Percentiles rank a stretch among this genome's conserved stretches.
phyloP scores from a whole-genome alignment of 805 yeast genomes.

The Candida silvatica region DNA sequence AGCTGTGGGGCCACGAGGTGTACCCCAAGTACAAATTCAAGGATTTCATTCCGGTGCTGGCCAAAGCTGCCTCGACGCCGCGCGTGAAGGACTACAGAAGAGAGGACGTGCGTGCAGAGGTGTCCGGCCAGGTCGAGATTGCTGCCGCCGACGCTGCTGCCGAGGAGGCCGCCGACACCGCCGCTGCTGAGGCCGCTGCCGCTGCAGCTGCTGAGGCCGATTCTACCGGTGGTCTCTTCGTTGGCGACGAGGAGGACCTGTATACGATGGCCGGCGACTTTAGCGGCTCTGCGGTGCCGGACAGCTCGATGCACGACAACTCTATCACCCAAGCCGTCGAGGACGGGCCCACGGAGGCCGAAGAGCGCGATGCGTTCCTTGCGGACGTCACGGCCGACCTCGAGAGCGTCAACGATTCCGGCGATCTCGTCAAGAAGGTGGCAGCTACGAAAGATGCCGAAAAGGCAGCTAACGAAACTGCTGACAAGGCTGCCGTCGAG shows the following conservation, averaged over 20 bases:
- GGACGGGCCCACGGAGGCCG: neutral
- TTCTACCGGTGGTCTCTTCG: constrained; percentile 2
- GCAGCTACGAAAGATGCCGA: neutral
- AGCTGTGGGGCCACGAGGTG: constrained; percentile 67
- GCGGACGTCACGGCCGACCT: neutral
- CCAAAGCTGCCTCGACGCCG: constrained; percentile 36
- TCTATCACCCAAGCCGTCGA: too few relatives aligned
- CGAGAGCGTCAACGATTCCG: too few relatives aligned
- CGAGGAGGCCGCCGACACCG: neutral
- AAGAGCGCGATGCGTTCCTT: neutral
- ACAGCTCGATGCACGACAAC: neutral
- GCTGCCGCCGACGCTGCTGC: neutral
- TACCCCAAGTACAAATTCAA: constrained; percentile 74
- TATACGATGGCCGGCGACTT: neutral
- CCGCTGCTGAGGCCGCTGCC: neutral
- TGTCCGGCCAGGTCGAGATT: constrained; percentile 5
- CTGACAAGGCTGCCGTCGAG: neutral
- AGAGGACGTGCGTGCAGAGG: constrained; percentile 30
- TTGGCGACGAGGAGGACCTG: constrained; percentile 1
- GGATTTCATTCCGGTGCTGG: constrained; percentile 53
- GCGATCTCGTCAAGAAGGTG: neutral
- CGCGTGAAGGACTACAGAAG: constrained; percentile 34
- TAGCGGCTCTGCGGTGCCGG: neutral
- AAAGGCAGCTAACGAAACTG: neutral
- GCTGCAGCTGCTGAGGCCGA: constrained; percentile 1